Percentiles rank a stretch among this genome's conserved stretches.
These are phyloP conservation scores for Fusarium decemcellulare DNA, from an alignment of 2,329 filamentous ascomycete species.

Conservation along the genomic window DNA sequence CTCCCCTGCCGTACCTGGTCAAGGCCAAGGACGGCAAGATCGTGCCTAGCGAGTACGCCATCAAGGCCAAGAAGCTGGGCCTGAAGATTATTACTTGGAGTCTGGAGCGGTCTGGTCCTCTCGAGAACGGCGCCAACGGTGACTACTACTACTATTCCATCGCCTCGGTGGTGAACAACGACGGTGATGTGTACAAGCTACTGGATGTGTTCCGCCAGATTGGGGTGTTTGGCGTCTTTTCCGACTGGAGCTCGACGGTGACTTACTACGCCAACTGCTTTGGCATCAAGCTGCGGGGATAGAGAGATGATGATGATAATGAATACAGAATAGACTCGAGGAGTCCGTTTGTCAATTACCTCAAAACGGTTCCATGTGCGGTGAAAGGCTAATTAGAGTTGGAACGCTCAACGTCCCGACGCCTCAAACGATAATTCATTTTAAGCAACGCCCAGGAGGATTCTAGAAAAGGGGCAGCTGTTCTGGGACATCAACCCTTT, in stretches of 20 bases:
- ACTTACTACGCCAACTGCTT: slow-evolving; percentile 83
- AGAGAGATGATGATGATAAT: neutral
- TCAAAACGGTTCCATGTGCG: neutral
- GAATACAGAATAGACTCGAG: neutral
- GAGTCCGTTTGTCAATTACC: neutral
- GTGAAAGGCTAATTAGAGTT: neutral
- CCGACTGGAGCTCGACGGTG: slow-evolving; percentile 78
- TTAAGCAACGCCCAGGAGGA: neutral
- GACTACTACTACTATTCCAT: slow-evolving; percentile 72
- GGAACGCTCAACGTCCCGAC: no score
- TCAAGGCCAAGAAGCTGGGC: slow-evolving; percentile 70
- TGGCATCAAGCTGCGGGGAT: slow-evolving; percentile 46
- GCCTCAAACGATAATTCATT: neutral
- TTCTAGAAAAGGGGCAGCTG: neutral
- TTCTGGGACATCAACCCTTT: neutral
- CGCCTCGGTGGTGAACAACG: slow-evolving; percentile 67
- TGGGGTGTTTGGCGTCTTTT: slow-evolving; percentile 73
- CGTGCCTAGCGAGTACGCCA: slow-evolving; percentile 74
- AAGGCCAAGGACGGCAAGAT: slow-evolving; percentile 66
- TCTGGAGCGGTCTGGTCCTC: slow-evolving; percentile 75
- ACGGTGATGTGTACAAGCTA: slow-evolving; percentile 78
- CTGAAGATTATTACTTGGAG: slow-evolving; percentile 78
- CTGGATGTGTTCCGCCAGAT: slow-evolving; percentile 76
- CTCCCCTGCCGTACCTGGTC: slow-evolving; percentile 74
- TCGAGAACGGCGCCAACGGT: slow-evolving; percentile 63